Percentiles rank a stretch among this genome's conserved stretches.
These are phyloP conservation scores for Cytospora mali DNA, from an alignment of 2,329 filamentous ascomycete species.

Conservation along the genomic window DNA sequence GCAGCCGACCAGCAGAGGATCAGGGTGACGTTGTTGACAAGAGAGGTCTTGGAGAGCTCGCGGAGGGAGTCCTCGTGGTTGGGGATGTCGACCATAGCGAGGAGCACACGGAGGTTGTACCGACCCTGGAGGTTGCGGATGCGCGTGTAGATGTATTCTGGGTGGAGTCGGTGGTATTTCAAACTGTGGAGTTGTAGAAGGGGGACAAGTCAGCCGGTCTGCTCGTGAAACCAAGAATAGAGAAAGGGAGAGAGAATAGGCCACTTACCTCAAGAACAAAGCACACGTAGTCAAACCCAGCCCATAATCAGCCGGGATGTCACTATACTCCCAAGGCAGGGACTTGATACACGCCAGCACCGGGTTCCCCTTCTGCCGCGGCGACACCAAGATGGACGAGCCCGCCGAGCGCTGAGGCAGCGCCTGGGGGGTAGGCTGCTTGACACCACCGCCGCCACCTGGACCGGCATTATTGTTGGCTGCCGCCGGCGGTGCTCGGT, in stretches of 20 bases:
- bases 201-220: neutral
- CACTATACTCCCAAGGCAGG: constrained; percentile 93
- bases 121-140: constrained; percentile 82
- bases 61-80: constrained; percentile 90
- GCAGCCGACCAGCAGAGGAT: constrained; percentile 93
- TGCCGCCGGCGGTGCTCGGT: constrained; percentile 49
- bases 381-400: constrained; percentile 85
- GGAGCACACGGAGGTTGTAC: constrained; percentile 82
- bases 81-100: constrained; percentile 91
- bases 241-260: no score
- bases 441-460: no score
- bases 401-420: constrained; percentile 66
- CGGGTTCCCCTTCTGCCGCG: constrained; percentile 92
- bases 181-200: constrained; percentile 52
- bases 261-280: constrained; percentile 71
- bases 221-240: neutral
- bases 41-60: constrained; percentile 87
- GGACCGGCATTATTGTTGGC: constrained; percentile 38
- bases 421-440: constrained; percentile 89
- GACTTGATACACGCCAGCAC: constrained; percentile 81
- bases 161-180: constrained; percentile 96
- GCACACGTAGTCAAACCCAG: constrained; percentile 86
- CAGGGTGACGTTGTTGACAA: constrained; percentile 90
- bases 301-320: constrained; percentile 94
- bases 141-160: constrained; percentile 95